A percentile compares a stretch with the other conserved stretches of the same genome.
Conservation (phyloP, 2,329 filamentous ascomycete species). For the Neurospora sp. region DNA sequence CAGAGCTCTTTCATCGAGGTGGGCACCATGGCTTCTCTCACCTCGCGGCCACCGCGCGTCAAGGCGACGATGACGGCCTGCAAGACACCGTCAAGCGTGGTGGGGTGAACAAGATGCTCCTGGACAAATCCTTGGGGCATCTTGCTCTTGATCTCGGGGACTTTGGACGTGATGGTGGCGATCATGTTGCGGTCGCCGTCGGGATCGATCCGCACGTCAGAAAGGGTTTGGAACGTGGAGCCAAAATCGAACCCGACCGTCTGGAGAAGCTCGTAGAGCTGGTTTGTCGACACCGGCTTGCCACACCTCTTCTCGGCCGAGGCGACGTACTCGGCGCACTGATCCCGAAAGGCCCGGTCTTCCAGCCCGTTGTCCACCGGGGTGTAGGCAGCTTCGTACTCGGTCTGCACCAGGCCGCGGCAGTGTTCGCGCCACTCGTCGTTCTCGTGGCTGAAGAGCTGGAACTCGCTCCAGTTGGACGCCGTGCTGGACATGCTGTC, state of each 20-base stretch:
- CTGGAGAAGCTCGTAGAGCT: constrained; percentile 1
- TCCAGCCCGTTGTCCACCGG: background rate
- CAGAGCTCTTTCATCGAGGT: constrained; percentile 4
- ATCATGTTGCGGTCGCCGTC: constrained; percentile 3
- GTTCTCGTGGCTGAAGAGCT: constrained; percentile 1
- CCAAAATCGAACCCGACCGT: constrained; percentile 1
- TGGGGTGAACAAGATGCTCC: constrained; percentile 4
- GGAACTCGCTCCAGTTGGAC: constrained; percentile 6
- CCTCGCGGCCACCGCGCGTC: background rate
- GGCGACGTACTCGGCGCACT: background rate
- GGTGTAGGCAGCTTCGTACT: background rate
- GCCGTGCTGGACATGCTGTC: constrained; percentile 1
- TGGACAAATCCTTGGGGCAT: constrained; percentile 4
- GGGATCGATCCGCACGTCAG: background rate
- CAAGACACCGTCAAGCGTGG: constrained; percentile 4
- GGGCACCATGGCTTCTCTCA: constrained; percentile 3
- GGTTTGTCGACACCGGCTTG: background rate
- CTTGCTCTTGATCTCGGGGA: constrained; percentile 1
- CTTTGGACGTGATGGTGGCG: background rate
- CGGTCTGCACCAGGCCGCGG: background rate
- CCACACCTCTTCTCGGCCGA: background rate
- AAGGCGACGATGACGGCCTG: constrained; percentile 3
- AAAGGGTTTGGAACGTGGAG: constrained; percentile 3
- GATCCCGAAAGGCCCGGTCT: background rate
- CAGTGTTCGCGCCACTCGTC: constrained; percentile 7